Evolutionary conservation across 2,329 filamentous ascomycete species (phyloP), one percentile per base, ranked within the genome.

Genomic region (Xylaria sp.): DNA sequence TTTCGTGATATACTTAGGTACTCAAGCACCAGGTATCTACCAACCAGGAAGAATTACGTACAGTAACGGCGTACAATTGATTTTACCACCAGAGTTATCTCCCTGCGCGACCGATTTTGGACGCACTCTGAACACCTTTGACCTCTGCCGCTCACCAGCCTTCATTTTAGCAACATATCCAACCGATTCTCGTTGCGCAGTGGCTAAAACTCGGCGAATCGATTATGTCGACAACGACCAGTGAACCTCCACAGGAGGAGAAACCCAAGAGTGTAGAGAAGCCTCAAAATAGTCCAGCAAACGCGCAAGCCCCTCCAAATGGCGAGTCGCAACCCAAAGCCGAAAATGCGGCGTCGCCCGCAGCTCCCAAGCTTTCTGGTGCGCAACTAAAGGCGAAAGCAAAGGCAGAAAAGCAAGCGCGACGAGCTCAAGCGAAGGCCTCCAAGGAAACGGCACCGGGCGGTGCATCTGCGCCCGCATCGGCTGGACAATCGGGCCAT

Each of bases 371-470:
- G 79, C 83, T 92, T 38, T 89, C 92, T 1, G 87, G 87, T 42
- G 93, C 93, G 23, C 92, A 97, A 80, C 79, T 97, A 76, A 98
- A 98, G 82, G 95, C 94, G 76, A 90, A 89, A 79, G 91, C 92
- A 70, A 95, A 97, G 80, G 94, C 93, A 38, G 95, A 97, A 79
- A 98, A 97, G 83, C 92, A 92, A 61, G 94, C 94, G 56, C 87
- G 93, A 69, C 88, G 95, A 82, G 93, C 92, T 58, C 90, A 90
- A 77, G 88, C 86, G 75, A 93, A 91, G 78, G 83, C 84, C 36
- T 83, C 85, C 4, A 86, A 87, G 70, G 81, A 83, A 1, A 81
- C 80, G 65, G 79, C 79, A 23, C 81, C 81, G 11, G 77, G 80
- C 71, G 73, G 80, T 62, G 73, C 79, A 64, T 71, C 81, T 76